A percentile compares a stretch with the other conserved stretches of the same genome.
phyloP scores from a whole-genome alignment of 164 flowering plant genomes.

The Litsea cubeba region DNA sequence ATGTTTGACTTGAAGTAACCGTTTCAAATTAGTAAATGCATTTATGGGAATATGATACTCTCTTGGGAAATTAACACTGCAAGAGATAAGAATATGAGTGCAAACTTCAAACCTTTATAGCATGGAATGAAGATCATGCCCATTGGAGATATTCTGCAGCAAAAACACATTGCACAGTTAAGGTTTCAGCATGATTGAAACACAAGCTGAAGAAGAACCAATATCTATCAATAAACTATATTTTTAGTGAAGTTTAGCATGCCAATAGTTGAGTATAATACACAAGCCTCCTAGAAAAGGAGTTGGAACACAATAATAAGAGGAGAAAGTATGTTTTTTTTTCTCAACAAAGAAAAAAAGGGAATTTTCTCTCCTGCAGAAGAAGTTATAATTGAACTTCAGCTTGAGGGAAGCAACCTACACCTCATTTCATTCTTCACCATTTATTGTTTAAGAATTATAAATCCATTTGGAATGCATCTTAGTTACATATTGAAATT shows the following conservation, averaged over 20 bases:
- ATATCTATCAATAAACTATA: not conserved
- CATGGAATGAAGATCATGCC: conserved; percentile 99
- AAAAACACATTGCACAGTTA: not conserved
- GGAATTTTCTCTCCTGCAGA: no score
- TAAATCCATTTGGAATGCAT: not conserved
- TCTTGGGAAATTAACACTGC: not conserved
- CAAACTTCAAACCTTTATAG: conserved; percentile 61
- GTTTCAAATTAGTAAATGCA: no score
- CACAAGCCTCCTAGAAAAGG: not conserved
- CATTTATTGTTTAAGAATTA: not conserved
- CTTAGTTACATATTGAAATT: not conserved
- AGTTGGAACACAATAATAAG: not conserved
- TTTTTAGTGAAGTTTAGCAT: not conserved
- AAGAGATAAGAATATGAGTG: not conserved
- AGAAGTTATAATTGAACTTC: no score
- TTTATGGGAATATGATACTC: no score
- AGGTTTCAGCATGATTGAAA: not conserved
- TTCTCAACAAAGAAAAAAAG: no score
- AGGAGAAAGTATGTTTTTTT: not conserved
- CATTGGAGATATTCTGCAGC: conserved; percentile 88
- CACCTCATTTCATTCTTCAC: no score
- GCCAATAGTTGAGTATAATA: not conserved
- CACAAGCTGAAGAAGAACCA: not conserved
- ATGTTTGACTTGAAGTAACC: no score
- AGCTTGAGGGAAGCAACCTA: no score